These are phyloP conservation scores for Nemania sp. DNA, from an alignment of 2,329 filamentous ascomycete species.

Conservation along the genomic window DNA sequence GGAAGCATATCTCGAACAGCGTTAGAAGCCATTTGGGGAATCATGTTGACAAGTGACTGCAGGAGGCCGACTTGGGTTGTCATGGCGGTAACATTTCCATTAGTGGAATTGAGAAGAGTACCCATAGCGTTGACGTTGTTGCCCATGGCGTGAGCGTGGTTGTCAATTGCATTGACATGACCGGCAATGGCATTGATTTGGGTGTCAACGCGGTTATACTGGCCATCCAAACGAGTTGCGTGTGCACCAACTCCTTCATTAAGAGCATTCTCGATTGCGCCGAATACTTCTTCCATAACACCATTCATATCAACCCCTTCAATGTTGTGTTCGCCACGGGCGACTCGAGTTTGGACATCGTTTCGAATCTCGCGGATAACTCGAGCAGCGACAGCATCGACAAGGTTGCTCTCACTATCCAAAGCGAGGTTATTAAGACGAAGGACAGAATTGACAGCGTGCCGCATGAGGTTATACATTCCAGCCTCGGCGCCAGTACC, in stretches of 20 bases:
- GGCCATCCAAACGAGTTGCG: no score
- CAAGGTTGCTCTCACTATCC: constrained; percentile 54
- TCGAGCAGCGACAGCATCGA: constrained; percentile 35
- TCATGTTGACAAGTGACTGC: constrained; percentile 46
- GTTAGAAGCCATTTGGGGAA: constrained; percentile 45
- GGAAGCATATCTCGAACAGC: constrained; percentile 38
- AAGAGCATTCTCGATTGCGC: constrained; percentile 44
- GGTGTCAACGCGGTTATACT: no score
- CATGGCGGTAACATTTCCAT: constrained; percentile 41
- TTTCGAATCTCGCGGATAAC: constrained; percentile 40
- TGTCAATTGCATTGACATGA: constrained; percentile 46
- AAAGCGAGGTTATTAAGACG: constrained; percentile 57
- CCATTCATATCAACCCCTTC: constrained; percentile 40
- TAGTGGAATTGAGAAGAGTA: constrained; percentile 45
- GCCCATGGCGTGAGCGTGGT: constrained; percentile 45
- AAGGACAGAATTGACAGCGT: constrained; percentile 45
- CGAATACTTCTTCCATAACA: constrained; percentile 44
- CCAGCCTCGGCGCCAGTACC: constrained; percentile 44
- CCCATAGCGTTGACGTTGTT: constrained; percentile 46
- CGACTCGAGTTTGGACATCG: constrained; percentile 53
- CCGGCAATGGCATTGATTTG: constrained; percentile 46
- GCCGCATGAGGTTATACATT: constrained; percentile 47
- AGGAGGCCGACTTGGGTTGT: constrained; percentile 40
- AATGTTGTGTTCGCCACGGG: constrained; percentile 47
- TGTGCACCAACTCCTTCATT: constrained; percentile 10